phyloP scores from a whole-genome alignment of 1,284 basidiomycete genomes.

The Moesziomyces antarcticus region DNA sequence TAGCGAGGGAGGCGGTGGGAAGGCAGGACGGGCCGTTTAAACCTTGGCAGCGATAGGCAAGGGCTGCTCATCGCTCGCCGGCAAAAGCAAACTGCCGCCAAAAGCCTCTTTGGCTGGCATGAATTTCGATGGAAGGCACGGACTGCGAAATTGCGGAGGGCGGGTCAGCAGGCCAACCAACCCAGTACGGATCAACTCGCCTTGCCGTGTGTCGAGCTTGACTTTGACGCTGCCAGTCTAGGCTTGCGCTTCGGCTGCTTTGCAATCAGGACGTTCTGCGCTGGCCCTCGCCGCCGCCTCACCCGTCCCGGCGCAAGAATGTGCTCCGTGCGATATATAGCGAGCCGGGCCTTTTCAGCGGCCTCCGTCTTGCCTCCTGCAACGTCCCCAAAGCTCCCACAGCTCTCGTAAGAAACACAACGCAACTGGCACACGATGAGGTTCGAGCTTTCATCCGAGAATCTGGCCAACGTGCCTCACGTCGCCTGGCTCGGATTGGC shows the following conservation, averaged over 20 bases:
- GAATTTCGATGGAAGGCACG: not conserved
- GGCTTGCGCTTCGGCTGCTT: too few relatives aligned
- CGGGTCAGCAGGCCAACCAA: not conserved
- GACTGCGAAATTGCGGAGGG: not conserved
- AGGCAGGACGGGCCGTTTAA: too few relatives aligned
- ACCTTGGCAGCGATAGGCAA: too few relatives aligned
- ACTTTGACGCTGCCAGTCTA: not conserved
- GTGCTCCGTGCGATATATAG: not conserved
- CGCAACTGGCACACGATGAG: conserved; percentile 6
- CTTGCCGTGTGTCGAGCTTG: not conserved
- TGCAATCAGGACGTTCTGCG: too few relatives aligned
- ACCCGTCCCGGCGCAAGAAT: too few relatives aligned
- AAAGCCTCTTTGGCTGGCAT: not conserved
- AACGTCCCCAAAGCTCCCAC: too few relatives aligned
- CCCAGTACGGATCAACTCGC: not conserved
- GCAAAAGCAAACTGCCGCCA: not conserved
- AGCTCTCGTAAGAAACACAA: not conserved
- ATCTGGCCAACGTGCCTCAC: conserved; percentile 12
- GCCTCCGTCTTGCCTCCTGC: not conserved
- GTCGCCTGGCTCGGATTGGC: conserved; percentile 13
- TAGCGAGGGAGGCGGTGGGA: too few relatives aligned
- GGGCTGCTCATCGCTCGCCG: too few relatives aligned
- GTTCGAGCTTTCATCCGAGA: conserved; percentile 13
- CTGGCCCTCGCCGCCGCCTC: too few relatives aligned
- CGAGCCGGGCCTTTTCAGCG: too few relatives aligned